These are phyloP conservation scores for Aspergillus egyptiacus DNA, from an alignment of 495 filamentous ascomycete species.

Conservation along the genomic window DNA sequence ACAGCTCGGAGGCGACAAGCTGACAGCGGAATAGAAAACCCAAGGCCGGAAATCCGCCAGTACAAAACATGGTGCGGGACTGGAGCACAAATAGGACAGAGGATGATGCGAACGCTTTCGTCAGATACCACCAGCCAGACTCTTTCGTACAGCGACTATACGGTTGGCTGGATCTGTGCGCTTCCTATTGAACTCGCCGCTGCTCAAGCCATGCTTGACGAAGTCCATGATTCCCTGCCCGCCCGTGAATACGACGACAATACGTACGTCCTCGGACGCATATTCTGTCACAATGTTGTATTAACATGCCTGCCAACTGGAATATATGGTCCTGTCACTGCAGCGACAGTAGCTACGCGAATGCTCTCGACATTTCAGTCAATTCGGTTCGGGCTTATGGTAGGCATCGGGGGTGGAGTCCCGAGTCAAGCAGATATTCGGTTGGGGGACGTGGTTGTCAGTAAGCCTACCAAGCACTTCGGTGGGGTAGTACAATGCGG, in stretches of 20 bases:
- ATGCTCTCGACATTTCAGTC: neutral
- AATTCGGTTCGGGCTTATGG: conserved; percentile 6
- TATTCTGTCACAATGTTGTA: conserved; percentile 32
- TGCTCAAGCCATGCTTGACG: conserved; percentile 27
- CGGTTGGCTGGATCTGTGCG: conserved; percentile 32
- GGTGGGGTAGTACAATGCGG: neutral
- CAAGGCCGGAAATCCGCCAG: neutral
- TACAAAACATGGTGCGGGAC: neutral
- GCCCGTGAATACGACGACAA: conserved; percentile 18
- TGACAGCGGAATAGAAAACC: neutral
- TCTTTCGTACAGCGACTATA: conserved; percentile 15
- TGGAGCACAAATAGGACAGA: neutral
- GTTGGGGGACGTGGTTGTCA: neutral
- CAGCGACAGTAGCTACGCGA: neutral
- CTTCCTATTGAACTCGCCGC: conserved; percentile 30
- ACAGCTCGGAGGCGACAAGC: neutral
- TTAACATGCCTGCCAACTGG: conserved; percentile 3
- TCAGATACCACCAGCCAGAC: neutral
- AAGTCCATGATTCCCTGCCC: conserved; percentile 18
- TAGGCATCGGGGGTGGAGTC: conserved; percentile 1
- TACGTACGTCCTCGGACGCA: conserved; percentile 22
- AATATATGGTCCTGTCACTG: neutral
- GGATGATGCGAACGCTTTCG: neutral
- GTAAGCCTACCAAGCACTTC: neutral
- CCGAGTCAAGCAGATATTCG: neutral